Evolutionary conservation across 345 rosid species (phyloP).

Genomic region (Raphanus raphanistrum): DNA sequence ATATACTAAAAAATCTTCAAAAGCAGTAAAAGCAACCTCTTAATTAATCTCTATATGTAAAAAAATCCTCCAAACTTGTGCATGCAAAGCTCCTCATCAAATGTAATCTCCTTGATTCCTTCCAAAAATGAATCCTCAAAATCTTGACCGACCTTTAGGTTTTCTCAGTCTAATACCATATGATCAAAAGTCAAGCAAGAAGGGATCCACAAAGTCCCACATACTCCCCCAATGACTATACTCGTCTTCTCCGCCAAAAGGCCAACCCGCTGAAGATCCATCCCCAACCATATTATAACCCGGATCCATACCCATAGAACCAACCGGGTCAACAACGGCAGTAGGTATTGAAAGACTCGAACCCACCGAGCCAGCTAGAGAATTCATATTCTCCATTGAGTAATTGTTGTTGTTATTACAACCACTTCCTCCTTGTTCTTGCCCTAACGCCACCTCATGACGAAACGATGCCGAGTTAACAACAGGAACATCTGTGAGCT

Average conservation of each 20-base stretch:
- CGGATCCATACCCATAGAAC: slow-evolving; percentile 52
- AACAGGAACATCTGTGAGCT: slow-evolving; percentile 21
- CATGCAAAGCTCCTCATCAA: slow-evolving; percentile 33
- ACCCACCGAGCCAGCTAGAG: slow-evolving; percentile 50
- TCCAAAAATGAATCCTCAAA: slow-evolving; percentile 5
- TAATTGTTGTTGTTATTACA: slow-evolving; percentile 9
- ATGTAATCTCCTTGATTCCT: slow-evolving; percentile 19
- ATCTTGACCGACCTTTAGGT: neutral
- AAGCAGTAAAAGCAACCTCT: slow-evolving; percentile 11
- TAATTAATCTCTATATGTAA: slow-evolving; percentile 18
- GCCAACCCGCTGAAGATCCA: slow-evolving; percentile 63
- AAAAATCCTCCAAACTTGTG: slow-evolving; percentile 27
- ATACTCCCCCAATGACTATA: slow-evolving; percentile 51
- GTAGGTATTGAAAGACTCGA: slow-evolving; percentile 47
- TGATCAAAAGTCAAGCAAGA: slow-evolving; percentile 55
- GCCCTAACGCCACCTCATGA: slow-evolving; percentile 28
- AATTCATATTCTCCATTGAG: slow-evolving; percentile 40
- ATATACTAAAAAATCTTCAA: neutral
- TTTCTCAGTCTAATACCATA: neutral
- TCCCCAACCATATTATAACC: slow-evolving; percentile 44
- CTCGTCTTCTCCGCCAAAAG: slow-evolving; percentile 62
- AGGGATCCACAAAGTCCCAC: slow-evolving; percentile 67
- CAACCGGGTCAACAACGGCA: slow-evolving; percentile 26
- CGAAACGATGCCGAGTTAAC: slow-evolving; percentile 5
- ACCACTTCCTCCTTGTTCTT: slow-evolving; percentile 27